Conservation (phyloP, 495 filamentous ascomycete species). For the Lasiosphaeria ovina region DNA sequence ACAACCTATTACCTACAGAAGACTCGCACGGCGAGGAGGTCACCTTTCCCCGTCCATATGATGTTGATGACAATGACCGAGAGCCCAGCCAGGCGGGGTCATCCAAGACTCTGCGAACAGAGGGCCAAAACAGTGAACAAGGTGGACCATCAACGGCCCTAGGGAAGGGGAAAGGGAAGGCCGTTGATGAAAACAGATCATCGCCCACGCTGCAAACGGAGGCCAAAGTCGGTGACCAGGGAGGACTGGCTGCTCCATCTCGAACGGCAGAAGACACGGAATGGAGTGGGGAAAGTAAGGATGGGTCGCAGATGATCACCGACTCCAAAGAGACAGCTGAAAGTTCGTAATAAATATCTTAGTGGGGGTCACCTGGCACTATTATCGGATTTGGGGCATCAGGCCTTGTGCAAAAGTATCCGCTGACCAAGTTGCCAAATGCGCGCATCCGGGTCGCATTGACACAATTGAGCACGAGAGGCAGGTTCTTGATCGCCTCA, state of each 20-base stretch:
- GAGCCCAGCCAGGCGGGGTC: background rate
- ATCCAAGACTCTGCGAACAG: background rate
- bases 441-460: too few relatives aligned
- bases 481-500: too few relatives aligned
- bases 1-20: constrained; percentile 6
- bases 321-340: background rate
- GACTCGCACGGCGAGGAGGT: background rate
- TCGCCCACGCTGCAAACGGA: background rate
- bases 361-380: too few relatives aligned
- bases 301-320: background rate
- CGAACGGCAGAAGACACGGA: background rate
- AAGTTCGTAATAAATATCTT: background rate
- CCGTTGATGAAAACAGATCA: background rate
- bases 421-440: too few relatives aligned
- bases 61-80: background rate
- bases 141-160: background rate
- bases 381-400: too few relatives aligned
- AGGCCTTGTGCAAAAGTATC: too few relatives aligned
- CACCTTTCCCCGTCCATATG: background rate
- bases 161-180: background rate
- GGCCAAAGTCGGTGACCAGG: background rate
- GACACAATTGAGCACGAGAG: too few relatives aligned
- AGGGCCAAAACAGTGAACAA: background rate
- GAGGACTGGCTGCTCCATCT: background rate
- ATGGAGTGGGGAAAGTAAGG: background rate